Conservation (phyloP, 495 filamentous ascomycete species). For the Talaromyces adpressus region DNA sequence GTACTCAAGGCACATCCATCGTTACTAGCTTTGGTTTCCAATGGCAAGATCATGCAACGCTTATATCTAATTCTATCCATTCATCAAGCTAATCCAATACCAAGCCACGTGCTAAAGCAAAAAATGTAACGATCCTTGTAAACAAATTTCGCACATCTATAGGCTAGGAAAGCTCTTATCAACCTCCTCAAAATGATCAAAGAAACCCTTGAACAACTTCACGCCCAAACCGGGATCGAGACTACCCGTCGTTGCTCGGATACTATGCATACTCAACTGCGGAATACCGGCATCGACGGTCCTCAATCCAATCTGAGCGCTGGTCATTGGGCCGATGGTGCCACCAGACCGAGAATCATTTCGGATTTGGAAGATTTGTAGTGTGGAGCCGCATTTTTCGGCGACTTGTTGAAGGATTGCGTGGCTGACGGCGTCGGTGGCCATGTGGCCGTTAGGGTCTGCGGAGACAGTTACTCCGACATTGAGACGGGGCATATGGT, state of each 20-base stretch:
- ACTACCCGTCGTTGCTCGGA: conserved; percentile 82
- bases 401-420: conserved; percentile 70
- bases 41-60: not conserved
- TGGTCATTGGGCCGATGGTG: conserved; percentile 92
- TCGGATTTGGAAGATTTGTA: conserved; percentile 92
- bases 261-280: conserved; percentile 91
- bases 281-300: conserved; percentile 87
- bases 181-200: conserved; percentile 80
- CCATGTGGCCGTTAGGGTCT: conserved; percentile 92
- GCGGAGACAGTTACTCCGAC: conserved; percentile 75
- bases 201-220: conserved; percentile 82
- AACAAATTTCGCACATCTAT: conserved; percentile 11
- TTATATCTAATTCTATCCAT: not conserved
- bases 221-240: conserved; percentile 86
- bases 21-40: not conserved
- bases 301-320: conserved; percentile 69
- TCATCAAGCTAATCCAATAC: not conserved
- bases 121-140: not conserved
- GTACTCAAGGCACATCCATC: not conserved
- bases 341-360: conserved; percentile 86
- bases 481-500: conserved; percentile 85
- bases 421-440: conserved; percentile 74
- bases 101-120: not conserved
- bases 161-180: conserved; percentile 70
- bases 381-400: conserved; percentile 54